Percentiles rank a stretch among this genome's conserved stretches.
Evolutionary conservation across 306 rosid genomes (phyloP).

Genomic region (Quillaja saponaria): DNA sequence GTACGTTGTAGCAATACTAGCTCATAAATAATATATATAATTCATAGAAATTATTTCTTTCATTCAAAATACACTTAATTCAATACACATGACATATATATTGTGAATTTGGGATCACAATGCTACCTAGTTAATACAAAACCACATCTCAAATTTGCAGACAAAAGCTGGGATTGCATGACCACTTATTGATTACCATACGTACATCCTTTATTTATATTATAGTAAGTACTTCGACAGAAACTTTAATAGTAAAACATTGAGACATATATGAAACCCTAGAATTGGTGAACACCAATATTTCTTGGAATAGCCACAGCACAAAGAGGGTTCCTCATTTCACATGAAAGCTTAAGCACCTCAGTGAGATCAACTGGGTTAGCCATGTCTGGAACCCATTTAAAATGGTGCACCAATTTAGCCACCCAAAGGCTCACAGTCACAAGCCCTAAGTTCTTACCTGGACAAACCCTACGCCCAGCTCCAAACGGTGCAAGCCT

Average conservation of each 20-base stretch:
- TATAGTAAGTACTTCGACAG: not conserved
- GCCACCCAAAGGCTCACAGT: slow-evolving; percentile 57
- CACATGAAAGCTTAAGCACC: slow-evolving; percentile 48
- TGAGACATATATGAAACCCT: not conserved
- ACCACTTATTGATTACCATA: slow-evolving; percentile 34
- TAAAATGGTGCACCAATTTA: slow-evolving; percentile 40
- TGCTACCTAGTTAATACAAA: slow-evolving; percentile 17
- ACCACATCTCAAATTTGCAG: not conserved
- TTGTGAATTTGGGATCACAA: too few relatives aligned
- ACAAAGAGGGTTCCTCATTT: slow-evolving; percentile 51
- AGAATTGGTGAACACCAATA: not conserved
- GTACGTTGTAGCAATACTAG: too few relatives aligned
- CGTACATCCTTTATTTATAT: too few relatives aligned
- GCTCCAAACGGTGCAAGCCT: slow-evolving; percentile 63
- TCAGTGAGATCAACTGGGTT: slow-evolving; percentile 50
- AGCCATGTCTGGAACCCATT: slow-evolving; percentile 37
- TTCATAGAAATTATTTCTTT: too few relatives aligned
- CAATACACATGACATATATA: too few relatives aligned
- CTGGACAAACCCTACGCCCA: slow-evolving; percentile 60
- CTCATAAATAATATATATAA: too few relatives aligned
- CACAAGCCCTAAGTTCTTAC: slow-evolving; percentile 44
- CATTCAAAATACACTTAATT: too few relatives aligned
- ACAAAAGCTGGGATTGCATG: slow-evolving; percentile 14
- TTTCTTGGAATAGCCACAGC: slow-evolving; percentile 36
- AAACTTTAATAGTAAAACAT: not conserved